Base-by-base conservation (phyloP, 257 asterid species). In the Paulownia fortunei region DNA sequence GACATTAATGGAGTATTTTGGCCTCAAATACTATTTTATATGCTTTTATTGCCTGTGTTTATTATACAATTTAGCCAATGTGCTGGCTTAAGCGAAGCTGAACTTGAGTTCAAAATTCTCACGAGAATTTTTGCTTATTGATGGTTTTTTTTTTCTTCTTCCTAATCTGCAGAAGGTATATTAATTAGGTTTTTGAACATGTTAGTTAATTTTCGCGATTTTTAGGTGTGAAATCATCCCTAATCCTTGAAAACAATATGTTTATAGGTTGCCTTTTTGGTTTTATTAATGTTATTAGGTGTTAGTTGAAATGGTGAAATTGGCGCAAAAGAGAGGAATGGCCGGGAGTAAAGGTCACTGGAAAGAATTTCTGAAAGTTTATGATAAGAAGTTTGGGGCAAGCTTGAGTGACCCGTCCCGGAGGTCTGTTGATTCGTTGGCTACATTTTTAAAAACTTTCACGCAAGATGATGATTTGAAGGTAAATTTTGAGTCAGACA, bases 381-480 rank as follows among this genome's bases (percentile, higher is more conserved):
- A 85, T 55, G 99, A 96, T 76, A 90, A 71, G 86, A 93, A 90
- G 81, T 30, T 88, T 8, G 99, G 99, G 18, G 58, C 90, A 55
- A 93, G 97, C 79, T 32, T 92, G 88, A 86, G 97, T 72, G 99
- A 96, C 86, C 99, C 99, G 2, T 77, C 97, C 6, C 86, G 87
- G 74, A 86, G 98, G 85, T 82, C 92, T 15, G 66, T 77, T 74
- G 97, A 93, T 3, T 79, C 85, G 0, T 76, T 96, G 85, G 76
- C 73, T 72, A 89, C 92, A 16, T 96, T 93, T 86, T 78, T 93
- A 62, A 89, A 88, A 49, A 88, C 97, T 13, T 92, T 96, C 63
- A 72, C 68, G 11, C 32, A 78, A 69, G 84, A 78, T 23, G 88
- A 83, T 64, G 97, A 93, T 68, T 61, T 88, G 73, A 85, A 89